A percentile compares a stretch with the other conserved stretches of the same genome.
Conservation (phyloP, 2,329 filamentous ascomycete species). For the Ophiognomonia clavigignenti-juglandacearum region DNA sequence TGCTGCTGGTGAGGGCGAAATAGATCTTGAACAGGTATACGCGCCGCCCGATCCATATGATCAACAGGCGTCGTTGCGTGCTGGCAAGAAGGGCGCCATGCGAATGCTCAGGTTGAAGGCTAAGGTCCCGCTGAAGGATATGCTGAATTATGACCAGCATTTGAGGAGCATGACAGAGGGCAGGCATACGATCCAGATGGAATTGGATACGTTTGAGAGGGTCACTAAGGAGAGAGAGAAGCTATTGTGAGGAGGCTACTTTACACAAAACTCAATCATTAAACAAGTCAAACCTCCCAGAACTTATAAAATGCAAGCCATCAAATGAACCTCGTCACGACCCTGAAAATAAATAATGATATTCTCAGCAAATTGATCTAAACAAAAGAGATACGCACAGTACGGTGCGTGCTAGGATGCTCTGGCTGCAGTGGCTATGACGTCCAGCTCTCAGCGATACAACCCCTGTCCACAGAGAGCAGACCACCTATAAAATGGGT, state of each 20-base stretch:
- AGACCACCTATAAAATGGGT: too few relatives aligned
- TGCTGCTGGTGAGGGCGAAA: slow-evolving; percentile 28
- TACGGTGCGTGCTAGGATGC: too few relatives aligned
- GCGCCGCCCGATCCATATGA: slow-evolving; percentile 81
- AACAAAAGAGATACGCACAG: too few relatives aligned
- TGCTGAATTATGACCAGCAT: slow-evolving; percentile 91
- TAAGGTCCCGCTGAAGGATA: slow-evolving; percentile 88
- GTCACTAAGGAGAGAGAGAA: slow-evolving; percentile 53
- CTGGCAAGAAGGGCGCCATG: slow-evolving; percentile 40
- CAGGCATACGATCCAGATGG: slow-evolving; percentile 58
- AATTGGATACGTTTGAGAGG: slow-evolving; percentile 52
- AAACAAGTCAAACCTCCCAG: neutral
- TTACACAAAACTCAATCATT: neutral
- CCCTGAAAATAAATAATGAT: too few relatives aligned
- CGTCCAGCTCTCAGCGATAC: neutral
- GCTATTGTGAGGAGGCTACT: slow-evolving; percentile 28
- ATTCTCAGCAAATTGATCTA: too few relatives aligned
- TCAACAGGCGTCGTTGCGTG: slow-evolving; percentile 50
- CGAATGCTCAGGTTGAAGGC: slow-evolving; percentile 67
- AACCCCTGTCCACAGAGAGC: neutral
- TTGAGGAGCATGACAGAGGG: slow-evolving; percentile 85
- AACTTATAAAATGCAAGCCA: too few relatives aligned
- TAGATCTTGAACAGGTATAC: slow-evolving; percentile 75
- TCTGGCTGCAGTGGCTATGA: too few relatives aligned
- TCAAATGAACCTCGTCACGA: too few relatives aligned